phyloP scores from a whole-genome alignment of 2,329 filamentous ascomycete genomes.

The Claviceps paspali region DNA sequence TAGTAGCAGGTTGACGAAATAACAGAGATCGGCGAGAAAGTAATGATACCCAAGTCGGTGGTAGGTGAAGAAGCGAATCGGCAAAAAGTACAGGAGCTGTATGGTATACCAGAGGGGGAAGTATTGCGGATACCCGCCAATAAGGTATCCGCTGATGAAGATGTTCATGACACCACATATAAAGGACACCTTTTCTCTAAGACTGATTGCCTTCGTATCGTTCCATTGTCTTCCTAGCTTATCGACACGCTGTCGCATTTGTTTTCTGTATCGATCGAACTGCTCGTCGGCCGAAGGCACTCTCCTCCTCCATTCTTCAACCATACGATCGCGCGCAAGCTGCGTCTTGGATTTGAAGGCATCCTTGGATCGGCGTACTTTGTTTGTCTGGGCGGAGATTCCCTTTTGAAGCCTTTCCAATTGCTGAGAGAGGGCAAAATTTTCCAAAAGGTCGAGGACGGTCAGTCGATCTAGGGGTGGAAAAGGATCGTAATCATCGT shows the following conservation, averaged over 20 bases:
- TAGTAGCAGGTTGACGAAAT: constrained; percentile 86
- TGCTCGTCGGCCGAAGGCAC: constrained; percentile 83
- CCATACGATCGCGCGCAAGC: constrained; percentile 72
- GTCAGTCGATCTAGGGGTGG: constrained; percentile 81
- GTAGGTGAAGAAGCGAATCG: constrained; percentile 83
- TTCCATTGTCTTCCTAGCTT: constrained; percentile 76
- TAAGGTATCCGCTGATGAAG: constrained; percentile 87
- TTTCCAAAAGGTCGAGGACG: constrained; percentile 87
- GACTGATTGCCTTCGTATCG: constrained; percentile 73
- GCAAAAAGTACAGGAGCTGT: constrained; percentile 91
- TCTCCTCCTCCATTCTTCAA: constrained; percentile 82
- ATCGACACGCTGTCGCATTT: constrained; percentile 81
- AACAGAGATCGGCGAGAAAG: constrained; percentile 92
- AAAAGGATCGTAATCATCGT: constrained; percentile 76
- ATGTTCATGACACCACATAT: constrained; percentile 95
- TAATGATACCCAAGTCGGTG: constrained; percentile 88
- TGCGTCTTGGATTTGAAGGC: constrained; percentile 61
- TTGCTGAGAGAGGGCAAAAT: constrained; percentile 77
- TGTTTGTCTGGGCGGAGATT: constrained; percentile 68
- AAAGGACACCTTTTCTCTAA: constrained; percentile 89
- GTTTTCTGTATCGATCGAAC: constrained; percentile 74
- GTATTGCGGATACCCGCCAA: constrained; percentile 69
- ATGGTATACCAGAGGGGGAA: constrained; percentile 88
- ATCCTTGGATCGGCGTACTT: constrained; percentile 68
- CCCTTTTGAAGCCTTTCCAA: constrained; percentile 81